These are phyloP conservation scores for Camellia granthamiana DNA, from an alignment of 148 eudicot species.

Conservation along the genomic window DNA sequence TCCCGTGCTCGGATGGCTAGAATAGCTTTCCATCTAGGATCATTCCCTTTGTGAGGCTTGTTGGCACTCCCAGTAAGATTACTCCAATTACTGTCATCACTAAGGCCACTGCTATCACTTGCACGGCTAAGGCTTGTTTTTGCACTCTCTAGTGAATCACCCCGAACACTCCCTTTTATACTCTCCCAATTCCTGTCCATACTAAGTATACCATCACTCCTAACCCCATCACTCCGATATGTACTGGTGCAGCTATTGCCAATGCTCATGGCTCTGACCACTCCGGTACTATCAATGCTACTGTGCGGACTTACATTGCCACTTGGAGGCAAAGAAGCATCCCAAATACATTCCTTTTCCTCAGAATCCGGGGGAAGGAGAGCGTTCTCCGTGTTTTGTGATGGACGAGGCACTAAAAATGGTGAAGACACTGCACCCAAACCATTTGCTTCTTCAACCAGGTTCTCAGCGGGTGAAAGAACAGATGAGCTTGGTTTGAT, in stretches of 20 bases:
- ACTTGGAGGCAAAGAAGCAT: slow-evolving; percentile 87
- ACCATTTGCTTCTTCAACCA: slow-evolving; percentile 51
- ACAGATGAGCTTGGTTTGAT: slow-evolving; percentile 41
- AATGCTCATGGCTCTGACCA: slow-evolving; percentile 75
- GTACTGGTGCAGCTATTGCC: slow-evolving; percentile 76
- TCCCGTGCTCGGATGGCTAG: slow-evolving; percentile 46
- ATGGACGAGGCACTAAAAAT: slow-evolving; percentile 43
- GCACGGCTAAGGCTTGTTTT: slow-evolving; percentile 85
- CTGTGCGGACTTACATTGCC: slow-evolving; percentile 82
- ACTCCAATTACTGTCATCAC: slow-evolving; percentile 97
- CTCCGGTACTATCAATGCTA: slow-evolving; percentile 67
- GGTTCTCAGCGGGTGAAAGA: slow-evolving; percentile 48
- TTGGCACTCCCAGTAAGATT: slow-evolving; percentile 80
- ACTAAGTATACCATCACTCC: slow-evolving; percentile 79
- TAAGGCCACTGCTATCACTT: slow-evolving; percentile 88
- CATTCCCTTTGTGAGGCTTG: slow-evolving; percentile 90
- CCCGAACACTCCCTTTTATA: slow-evolving; percentile 57
- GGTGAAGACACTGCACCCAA: slow-evolving; percentile 35
- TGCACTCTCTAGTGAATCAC: slow-evolving; percentile 77
- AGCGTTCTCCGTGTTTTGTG: slow-evolving; percentile 44
- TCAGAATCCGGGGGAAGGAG: slow-evolving; percentile 48
- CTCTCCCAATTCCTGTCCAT: slow-evolving; percentile 58
- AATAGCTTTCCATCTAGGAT: slow-evolving; percentile 66
- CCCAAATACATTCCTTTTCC: slow-evolving; percentile 88
- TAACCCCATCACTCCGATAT: slow-evolving; percentile 59